phyloP scores from a whole-genome alignment of 441 rosid species.

The Arabidopsis lyrata region DNA sequence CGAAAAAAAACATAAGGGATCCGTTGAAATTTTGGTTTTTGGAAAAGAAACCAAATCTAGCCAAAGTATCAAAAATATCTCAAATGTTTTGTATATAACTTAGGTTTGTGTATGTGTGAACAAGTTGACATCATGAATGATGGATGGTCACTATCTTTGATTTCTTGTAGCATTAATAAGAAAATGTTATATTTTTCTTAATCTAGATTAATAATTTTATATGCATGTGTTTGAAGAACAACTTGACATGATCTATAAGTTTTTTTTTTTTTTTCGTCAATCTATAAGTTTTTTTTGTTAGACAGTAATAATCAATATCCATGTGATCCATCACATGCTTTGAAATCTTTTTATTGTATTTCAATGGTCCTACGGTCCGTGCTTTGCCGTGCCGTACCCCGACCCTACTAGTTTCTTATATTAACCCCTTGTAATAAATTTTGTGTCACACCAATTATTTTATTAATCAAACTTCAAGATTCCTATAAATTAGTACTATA shows the following conservation, averaged over 20 bases:
- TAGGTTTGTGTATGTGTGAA: conserved; percentile 1
- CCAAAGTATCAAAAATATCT: conserved; percentile 11
- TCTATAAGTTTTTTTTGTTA: conserved; percentile 13
- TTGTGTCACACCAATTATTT: conserved; percentile 17
- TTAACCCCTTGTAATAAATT: conserved; percentile 3
- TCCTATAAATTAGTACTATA: too few relatives aligned
- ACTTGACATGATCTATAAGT: conserved; percentile 40
- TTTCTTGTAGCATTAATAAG: not conserved
- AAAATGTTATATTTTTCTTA: conserved; percentile 8
- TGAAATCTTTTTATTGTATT: conserved; percentile 18
- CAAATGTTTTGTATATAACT: not conserved
- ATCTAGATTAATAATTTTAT: not conserved
- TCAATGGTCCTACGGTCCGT: conserved; percentile 39
- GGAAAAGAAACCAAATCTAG: not conserved
- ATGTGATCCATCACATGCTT: conserved; percentile 49
- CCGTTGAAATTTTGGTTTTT: not conserved
- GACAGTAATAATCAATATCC: conserved; percentile 39
- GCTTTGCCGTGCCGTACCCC: conserved; percentile 31
- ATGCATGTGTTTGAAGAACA: conserved; percentile 40
- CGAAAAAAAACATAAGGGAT: not conserved
- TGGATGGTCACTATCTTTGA: conserved; percentile 1
- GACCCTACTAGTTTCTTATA: conserved; percentile 31
- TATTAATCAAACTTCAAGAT: not conserved
- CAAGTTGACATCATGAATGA: conserved; percentile 30
- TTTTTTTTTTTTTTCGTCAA: too few relatives aligned